Conservation (phyloP, 345 rosid species). For the Hirschfeldia incana region DNA sequence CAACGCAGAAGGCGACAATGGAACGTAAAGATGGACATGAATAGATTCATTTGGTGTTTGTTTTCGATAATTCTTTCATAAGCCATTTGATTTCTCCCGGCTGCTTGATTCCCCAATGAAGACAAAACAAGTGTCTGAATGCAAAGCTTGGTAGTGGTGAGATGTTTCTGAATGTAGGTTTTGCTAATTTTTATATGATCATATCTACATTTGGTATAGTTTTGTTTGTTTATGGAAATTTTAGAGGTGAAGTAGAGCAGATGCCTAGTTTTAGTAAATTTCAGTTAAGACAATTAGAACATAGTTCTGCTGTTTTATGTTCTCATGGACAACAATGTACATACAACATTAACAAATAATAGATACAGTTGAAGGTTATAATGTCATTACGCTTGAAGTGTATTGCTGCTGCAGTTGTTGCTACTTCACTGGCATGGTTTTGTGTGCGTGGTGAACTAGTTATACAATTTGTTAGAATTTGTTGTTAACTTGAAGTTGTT, state of each 20-base stretch:
- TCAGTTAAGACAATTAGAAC: slow-evolving; percentile 24
- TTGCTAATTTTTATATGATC: slow-evolving; percentile 8
- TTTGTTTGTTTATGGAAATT: slow-evolving; percentile 23
- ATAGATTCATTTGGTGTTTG: slow-evolving; percentile 42
- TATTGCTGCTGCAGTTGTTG: slow-evolving; percentile 9
- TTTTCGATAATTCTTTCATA: slow-evolving; percentile 1
- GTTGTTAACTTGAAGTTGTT: slow-evolving; percentile 21
- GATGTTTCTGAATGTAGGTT: slow-evolving; percentile 2
- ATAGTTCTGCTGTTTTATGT: slow-evolving; percentile 30
- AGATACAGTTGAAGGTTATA: neutral
- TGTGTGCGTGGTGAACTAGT: slow-evolving; percentile 24
- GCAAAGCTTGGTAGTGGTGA: slow-evolving; percentile 13
- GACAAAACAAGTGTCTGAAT: neutral
- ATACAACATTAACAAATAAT: slow-evolving; percentile 14
- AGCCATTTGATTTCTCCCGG: slow-evolving; percentile 9
- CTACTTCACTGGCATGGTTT: slow-evolving; percentile 24
- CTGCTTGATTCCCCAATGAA: neutral
- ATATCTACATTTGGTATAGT: slow-evolving; percentile 18
- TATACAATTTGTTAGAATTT: slow-evolving; percentile 17
- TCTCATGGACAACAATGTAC: slow-evolving; percentile 23
- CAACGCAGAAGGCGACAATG: slow-evolving; percentile 68
- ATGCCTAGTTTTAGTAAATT: slow-evolving; percentile 21
- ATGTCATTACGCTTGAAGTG: slow-evolving; percentile 2
- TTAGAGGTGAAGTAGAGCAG: slow-evolving; percentile 28
- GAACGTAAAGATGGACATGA: slow-evolving; percentile 57